Evolutionary conservation across 148 eudicot species (phyloP).

Genomic region (Rhododendron molle): DNA sequence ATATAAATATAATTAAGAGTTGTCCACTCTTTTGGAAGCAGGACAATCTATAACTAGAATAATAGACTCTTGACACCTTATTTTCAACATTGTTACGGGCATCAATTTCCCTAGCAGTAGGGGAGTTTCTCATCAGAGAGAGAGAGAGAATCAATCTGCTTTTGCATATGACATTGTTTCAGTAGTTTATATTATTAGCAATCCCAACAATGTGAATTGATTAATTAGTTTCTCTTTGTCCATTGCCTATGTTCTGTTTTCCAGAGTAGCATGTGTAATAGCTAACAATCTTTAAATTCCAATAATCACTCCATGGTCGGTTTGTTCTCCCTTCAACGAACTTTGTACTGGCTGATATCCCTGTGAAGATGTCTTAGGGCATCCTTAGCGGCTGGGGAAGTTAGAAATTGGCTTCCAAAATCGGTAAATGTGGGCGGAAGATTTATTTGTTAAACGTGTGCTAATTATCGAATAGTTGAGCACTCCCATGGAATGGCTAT

Average conservation of each 20-base stretch:
- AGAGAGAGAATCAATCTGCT: neutral
- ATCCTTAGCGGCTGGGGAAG: neutral
- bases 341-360: neutral
- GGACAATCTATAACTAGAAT: neutral
- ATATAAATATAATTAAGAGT: neutral
- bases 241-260: neutral
- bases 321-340: neutral
- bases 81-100: constrained; percentile 7
- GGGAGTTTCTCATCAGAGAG: too few relatives aligned
- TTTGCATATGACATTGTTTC: neutral
- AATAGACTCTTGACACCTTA: neutral
- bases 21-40: constrained; percentile 36
- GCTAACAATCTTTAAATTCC: neutral
- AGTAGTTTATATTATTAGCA: neutral
- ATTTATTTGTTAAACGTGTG: too few relatives aligned
- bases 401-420: too few relatives aligned
- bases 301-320: neutral
- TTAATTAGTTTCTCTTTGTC: neutral
- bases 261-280: too few relatives aligned
- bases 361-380: neutral
- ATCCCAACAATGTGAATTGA: neutral
- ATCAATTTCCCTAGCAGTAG: too few relatives aligned
- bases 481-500: too few relatives aligned
- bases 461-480: too few relatives aligned
- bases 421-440: neutral